phyloP scores from a whole-genome alignment of 176 grass and related monocot genomes.

The Elymus sibiricus region DNA sequence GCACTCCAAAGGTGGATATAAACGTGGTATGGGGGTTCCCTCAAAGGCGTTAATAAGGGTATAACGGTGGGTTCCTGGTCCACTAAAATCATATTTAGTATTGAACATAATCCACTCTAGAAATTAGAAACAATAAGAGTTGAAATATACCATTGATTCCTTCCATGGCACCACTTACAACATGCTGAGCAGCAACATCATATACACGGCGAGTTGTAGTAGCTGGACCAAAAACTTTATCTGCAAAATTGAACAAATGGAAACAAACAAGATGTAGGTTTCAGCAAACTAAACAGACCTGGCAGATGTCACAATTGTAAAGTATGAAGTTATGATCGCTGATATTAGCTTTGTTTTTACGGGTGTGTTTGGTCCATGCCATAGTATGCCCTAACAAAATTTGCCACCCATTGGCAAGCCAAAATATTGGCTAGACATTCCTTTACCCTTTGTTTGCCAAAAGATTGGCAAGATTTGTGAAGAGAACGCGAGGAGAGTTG shows the following conservation, averaged over 20 bases:
- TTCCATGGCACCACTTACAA: conserved; percentile 96
- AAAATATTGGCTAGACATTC: no score
- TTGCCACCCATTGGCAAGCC: no score
- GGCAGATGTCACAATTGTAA: background rate
- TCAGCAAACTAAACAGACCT: conserved; percentile 3
- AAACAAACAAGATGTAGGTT: background rate
- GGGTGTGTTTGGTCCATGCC: no score
- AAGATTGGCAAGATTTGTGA: no score
- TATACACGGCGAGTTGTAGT: conserved; percentile 91
- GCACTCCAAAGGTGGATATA: background rate
- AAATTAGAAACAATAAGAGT: conserved; percentile 17
- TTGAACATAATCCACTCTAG: background rate
- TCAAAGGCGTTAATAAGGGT: background rate
- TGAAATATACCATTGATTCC: conserved; percentile 87
- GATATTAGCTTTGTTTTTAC: background rate
- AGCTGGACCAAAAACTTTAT: conserved; percentile 98
- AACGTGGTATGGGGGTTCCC: background rate
- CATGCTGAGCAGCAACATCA: conserved; percentile 88
- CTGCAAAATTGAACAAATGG: conserved; percentile 34
- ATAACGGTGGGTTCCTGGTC: conserved; percentile 6
- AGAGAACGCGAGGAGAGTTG: no score
- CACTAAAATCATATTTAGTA: conserved; percentile 7
- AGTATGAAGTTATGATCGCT: background rate
- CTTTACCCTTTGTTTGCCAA: no score
- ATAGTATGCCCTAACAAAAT: no score